Evolutionary conservation across 768 basidiomycete genomes (phyloP), one percentile per base, ranked within the genome.

Genomic region (Russula ochroleuca): DNA sequence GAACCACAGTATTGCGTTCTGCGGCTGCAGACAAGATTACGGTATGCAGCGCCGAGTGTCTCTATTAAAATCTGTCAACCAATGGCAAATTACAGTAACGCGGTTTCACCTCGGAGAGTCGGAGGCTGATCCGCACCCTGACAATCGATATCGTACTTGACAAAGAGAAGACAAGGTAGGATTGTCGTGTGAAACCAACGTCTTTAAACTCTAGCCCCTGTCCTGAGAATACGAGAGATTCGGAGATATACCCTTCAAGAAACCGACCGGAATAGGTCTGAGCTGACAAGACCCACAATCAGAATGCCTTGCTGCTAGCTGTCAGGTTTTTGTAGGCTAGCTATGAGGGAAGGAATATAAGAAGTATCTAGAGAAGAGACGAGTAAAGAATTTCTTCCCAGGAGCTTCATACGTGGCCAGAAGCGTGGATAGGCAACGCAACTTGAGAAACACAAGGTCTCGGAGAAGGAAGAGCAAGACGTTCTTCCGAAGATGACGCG

Each of bases 341-440:
- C 48, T 9, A 23, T 28, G 21, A 8, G 57, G 17, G 19, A 38
- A 38, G 8, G n/a, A 17, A 14, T 35, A 25, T 49, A 1, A 5
- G 51, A 21, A 21, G 33, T 5, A 35, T 10, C 19, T 25, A 23
- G 28, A 25, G 59, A 59, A 51, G 38, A 31, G 28, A 41, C 19
- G 38, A 40, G 49, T 15, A 38, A 28, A 47, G 5, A 31, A 25
- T 19, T 17, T 50, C 25, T 37, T 15, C n/a, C 19, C 11, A 25
- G 25, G 21, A 23, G 19, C 38, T 41, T 38, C 58, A 59, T 59
- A 59, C 59, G 59, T 59, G 59, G 59, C 49, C 49, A 51, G 38
- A 59, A 28, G 50, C 21, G 28, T 28, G 49, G 28, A 23, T 14
- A 17, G 17, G 35, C 17, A 15, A 21, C 21, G 21, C 21, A 47